phyloP scores from a whole-genome alignment of 768 basidiomycete species.

The Xanthoconium purpureum region DNA sequence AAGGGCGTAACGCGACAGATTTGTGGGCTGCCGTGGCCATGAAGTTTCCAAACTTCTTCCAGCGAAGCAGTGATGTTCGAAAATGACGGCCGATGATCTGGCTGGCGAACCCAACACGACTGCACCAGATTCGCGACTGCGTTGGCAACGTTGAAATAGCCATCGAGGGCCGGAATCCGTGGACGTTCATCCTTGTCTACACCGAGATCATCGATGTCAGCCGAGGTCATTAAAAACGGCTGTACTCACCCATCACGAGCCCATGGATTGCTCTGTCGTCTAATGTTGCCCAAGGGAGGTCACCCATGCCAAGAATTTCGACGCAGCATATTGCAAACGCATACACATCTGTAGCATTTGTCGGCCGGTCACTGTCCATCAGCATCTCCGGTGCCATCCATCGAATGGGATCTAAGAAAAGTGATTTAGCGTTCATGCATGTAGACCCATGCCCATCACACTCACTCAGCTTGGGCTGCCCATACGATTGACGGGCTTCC shows the following conservation, averaged over 20 bases:
- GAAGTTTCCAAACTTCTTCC: slow-evolving; percentile 42
- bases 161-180: slow-evolving; percentile 37
- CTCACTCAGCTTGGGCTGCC: slow-evolving; percentile 45
- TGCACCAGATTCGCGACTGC: slow-evolving; percentile 44
- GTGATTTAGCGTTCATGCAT: not conserved
- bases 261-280: slow-evolving; percentile 51
- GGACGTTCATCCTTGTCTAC: slow-evolving; percentile 54
- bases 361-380: slow-evolving; percentile 44
- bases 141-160: slow-evolving; percentile 32
- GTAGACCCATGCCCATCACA: not conserved
- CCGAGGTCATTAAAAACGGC: not conserved
- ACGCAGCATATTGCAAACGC: slow-evolving; percentile 65
- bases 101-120: slow-evolving; percentile 55
- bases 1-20: not conserved
- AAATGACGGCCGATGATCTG: slow-evolving; percentile 53
- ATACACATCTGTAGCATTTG: slow-evolving; percentile 61
- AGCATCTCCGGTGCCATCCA: slow-evolving; percentile 75
- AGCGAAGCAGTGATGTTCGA: slow-evolving; percentile 44
- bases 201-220: slow-evolving; percentile 18
- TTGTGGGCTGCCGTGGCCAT: slow-evolving; percentile 21
- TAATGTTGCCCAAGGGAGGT: slow-evolving; percentile 53
- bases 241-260: slow-evolving; percentile 47
- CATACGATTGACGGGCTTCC: slow-evolving; percentile 62
- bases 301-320: slow-evolving; percentile 61
- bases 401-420: slow-evolving; percentile 56